A percentile compares a stretch with the other conserved stretches of the same genome.
phyloP scores from a whole-genome alignment of 1,139 yeast species.

The Pneumocystis oryctolagi region DNA sequence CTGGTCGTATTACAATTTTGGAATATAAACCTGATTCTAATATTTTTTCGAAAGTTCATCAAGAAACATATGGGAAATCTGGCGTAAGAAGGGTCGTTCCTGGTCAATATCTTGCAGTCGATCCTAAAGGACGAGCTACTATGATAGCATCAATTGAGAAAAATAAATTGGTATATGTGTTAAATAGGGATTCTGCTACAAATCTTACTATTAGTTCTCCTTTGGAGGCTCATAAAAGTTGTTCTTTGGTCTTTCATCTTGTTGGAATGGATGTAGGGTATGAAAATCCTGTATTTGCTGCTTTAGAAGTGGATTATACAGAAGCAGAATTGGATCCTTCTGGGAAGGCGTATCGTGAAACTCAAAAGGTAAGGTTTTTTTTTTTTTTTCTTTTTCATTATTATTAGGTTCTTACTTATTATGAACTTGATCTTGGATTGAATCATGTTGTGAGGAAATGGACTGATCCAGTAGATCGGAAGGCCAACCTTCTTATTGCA shows the following conservation, averaged over 20 bases:
- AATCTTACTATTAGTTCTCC: conserved; percentile 54
- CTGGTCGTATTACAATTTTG: conserved; percentile 55
- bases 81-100: conserved; percentile 67
- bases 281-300: conserved; percentile 72
- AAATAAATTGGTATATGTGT: conserved; percentile 50
- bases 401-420: conserved; percentile 36
- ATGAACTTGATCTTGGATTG: conserved; percentile 74
- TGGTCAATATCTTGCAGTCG: conserved; percentile 60
- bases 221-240: conserved; percentile 45
- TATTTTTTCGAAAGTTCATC: conserved; percentile 36
- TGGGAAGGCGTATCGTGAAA: conserved; percentile 17
- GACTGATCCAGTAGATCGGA: conserved; percentile 29
- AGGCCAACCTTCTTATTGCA: conserved; percentile 32
- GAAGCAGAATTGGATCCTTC: conserved; percentile 18
- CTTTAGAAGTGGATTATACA: conserved; percentile 52
- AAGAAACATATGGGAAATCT: conserved; percentile 59
- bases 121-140: conserved; percentile 57
- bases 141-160: conserved; percentile 60
- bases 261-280: conserved; percentile 58
- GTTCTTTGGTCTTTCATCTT: conserved; percentile 39
- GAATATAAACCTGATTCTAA: conserved; percentile 32
- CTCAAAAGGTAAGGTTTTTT: conserved; percentile 9
- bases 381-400: conserved; percentile 13
- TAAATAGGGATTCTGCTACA: conserved; percentile 34
- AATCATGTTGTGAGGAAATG: conserved; percentile 52